Conservation (phyloP, 1,284 basidiomycete species). For the Stereum hirsutum region DNA sequence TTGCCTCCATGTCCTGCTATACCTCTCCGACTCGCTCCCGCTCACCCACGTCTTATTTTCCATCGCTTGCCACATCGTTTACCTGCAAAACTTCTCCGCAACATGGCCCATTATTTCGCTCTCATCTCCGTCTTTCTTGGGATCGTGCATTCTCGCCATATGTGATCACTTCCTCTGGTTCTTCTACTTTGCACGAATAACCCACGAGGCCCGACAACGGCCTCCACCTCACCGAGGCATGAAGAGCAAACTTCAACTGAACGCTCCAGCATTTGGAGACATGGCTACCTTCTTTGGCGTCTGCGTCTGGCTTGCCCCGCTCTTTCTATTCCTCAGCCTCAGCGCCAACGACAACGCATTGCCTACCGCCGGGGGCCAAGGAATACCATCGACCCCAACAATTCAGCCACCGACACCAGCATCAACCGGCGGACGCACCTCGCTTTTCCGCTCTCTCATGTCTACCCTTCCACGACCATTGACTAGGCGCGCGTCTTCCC, state of each 20-base stretch:
- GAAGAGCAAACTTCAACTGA: conserved; percentile 13
- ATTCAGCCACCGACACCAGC: too few species aligned
- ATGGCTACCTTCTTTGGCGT: conserved; percentile 89
- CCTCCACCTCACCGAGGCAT: conserved; percentile 16
- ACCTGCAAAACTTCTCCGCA: conserved; percentile 84
- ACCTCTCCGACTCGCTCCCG: conserved; percentile 74
- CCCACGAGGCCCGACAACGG: conserved; percentile 34
- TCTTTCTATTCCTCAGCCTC: conserved; percentile 88
- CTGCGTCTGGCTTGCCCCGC: conserved; percentile 87
- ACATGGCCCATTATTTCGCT: conserved; percentile 89
- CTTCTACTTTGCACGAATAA: conserved; percentile 76
- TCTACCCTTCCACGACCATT: too few species aligned
- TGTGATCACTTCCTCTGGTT: conserved; percentile 92
- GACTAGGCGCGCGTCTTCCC: too few species aligned
- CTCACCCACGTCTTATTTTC: conserved; percentile 69
- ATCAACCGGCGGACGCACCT: too few species aligned
- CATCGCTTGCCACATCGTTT: conserved; percentile 75
- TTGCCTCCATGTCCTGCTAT: conserved; percentile 66
- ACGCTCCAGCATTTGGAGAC: conserved; percentile 67
- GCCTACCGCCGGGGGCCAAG: conserved; percentile 42
- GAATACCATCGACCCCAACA: too few species aligned
- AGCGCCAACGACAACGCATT: conserved; percentile 94
- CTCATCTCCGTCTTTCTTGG: conserved; percentile 73
- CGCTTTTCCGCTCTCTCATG: too few species aligned
- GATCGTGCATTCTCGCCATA: conserved; percentile 78